Evolutionary conservation across 805 yeast genomes (phyloP).

Genomic region (Candida adriatica): DNA sequence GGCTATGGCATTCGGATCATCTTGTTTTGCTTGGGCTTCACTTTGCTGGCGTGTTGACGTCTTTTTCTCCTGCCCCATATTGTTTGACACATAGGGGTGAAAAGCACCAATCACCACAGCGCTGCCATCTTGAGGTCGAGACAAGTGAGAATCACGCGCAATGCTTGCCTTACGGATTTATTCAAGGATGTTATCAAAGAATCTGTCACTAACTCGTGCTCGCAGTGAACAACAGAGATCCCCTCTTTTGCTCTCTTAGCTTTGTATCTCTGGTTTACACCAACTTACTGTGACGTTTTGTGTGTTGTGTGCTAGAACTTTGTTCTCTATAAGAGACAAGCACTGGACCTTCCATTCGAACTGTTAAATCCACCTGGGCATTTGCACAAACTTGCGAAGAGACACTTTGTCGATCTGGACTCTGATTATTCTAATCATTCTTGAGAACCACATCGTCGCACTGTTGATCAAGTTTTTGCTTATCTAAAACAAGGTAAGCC

Average conservation of each 20-base stretch:
- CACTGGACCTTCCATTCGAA: too few relatives aligned
- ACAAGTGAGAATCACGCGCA: neutral
- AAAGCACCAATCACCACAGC: constrained; percentile 1
- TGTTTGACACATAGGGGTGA: constrained; percentile 1
- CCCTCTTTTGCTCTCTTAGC: constrained; percentile 10
- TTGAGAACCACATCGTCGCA: neutral
- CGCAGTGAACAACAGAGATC: constrained; percentile 11
- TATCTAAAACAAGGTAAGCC: too few relatives aligned
- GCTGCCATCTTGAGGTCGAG: neutral
- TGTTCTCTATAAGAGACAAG: too few relatives aligned
- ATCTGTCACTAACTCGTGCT: constrained; percentile 1
- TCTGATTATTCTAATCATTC: neutral
- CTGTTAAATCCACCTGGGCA: too few relatives aligned
- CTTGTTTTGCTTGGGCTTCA: too few relatives aligned
- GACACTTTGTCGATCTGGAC: constrained; percentile 1
- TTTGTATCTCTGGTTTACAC: constrained; percentile 13
- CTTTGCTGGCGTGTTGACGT: neutral
- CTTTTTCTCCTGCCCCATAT: neutral
- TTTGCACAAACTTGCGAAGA: constrained; percentile 4
- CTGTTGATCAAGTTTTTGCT: constrained; percentile 6
- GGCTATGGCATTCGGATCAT: too few relatives aligned
- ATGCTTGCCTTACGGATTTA: too few relatives aligned
- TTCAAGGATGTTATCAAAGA: neutral
- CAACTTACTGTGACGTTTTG: too few relatives aligned
- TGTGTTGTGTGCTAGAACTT: too few relatives aligned